Conservation (phyloP, 805 yeast genomes). For the Isabelozyma rhagii region DNA sequence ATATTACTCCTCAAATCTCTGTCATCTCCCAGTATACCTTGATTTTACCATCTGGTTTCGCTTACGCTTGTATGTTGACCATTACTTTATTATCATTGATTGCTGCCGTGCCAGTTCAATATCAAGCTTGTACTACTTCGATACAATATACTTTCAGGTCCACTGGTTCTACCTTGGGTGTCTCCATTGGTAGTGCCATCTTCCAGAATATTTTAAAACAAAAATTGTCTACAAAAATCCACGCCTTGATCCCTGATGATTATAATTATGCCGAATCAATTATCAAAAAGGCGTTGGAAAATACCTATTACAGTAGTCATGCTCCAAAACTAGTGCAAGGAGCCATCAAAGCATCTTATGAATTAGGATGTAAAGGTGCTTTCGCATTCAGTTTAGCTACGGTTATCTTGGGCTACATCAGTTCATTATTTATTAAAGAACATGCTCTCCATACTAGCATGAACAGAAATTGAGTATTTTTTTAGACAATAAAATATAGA, state of each 20-base stretch:
- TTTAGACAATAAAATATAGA: background rate
- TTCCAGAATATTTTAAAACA: conserved; percentile 49
- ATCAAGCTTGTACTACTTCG: conserved; percentile 84
- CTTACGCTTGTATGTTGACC: conserved; percentile 66
- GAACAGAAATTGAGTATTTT: conserved; percentile 30
- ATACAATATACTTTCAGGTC: conserved; percentile 87
- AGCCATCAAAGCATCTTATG: conserved; percentile 51
- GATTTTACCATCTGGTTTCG: conserved; percentile 57
- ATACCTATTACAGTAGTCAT: conserved; percentile 48
- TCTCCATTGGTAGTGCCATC: conserved; percentile 63
- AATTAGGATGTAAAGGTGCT: conserved; percentile 49
- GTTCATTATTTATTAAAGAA: conserved; percentile 52
- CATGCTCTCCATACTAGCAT: conserved; percentile 54
- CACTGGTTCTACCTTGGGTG: conserved; percentile 84
- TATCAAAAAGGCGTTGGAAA: conserved; percentile 52
- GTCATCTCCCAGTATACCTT: conserved; percentile 20
- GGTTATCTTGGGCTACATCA: conserved; percentile 36
- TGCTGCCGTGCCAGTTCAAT: conserved; percentile 64
- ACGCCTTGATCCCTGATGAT: conserved; percentile 24
- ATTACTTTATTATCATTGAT: conserved; percentile 72
- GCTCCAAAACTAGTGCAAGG: conserved; percentile 54
- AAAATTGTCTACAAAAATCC: conserved; percentile 15
- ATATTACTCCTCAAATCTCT: conserved; percentile 16
- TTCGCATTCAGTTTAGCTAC: conserved; percentile 46
- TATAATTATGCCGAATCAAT: conserved; percentile 37